Evolutionary conservation across 805 yeast genomes (phyloP), one percentile per base, ranked within the genome.

Genomic region (Candida vartiovaarae): DNA sequence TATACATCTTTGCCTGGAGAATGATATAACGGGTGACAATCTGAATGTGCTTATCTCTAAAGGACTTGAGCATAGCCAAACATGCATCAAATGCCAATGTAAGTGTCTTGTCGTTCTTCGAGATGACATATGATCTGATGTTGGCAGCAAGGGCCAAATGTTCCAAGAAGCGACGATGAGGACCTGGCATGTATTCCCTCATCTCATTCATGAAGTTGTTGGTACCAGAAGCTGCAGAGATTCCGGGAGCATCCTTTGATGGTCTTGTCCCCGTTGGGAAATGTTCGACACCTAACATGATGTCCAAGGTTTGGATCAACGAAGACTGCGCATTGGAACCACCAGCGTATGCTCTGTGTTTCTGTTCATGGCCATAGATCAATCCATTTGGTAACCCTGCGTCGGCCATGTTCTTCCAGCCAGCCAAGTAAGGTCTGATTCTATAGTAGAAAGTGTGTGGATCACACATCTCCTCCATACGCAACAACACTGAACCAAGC

Each of bases 311-410:
- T 64, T 90, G 97, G 49, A 91, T 84, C 55, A 90, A 70, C 3
- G 96, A 86, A 38, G 90, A 80, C 64, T 90, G 98, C 0, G 96
- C 97, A 60, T 90, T 90, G 4, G 95, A 85, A 1, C 98, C 98
- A 27, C 98, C 98, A 15, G 95, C 72, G 60, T 75, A 82, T 31
- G 64, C 59, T 53, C 82, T 67, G 40, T 78, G 82, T 28, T 53
- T 61, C 2, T 61, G 57, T 56, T 81, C 88, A 42, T 74, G 69
- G 26, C 95, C 95, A 59, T 90, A 90, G 39, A 71, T 67, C 2
- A 90, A 82, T 1, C 97, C 98, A 46, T 80, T 63, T 10, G 80
- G 80, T 45, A 90, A 70, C 0, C 97, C 97, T 2, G 82, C 89
- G 44, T 78, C 87, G 26, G 76, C 78, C 96, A 91, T 90, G 57